A percentile compares a stretch with the other conserved stretches of the same genome.
These are phyloP conservation scores for Fusarium haematococcum DNA, from an alignment of 2,329 filamentous ascomycete species.

Conservation along the genomic window DNA sequence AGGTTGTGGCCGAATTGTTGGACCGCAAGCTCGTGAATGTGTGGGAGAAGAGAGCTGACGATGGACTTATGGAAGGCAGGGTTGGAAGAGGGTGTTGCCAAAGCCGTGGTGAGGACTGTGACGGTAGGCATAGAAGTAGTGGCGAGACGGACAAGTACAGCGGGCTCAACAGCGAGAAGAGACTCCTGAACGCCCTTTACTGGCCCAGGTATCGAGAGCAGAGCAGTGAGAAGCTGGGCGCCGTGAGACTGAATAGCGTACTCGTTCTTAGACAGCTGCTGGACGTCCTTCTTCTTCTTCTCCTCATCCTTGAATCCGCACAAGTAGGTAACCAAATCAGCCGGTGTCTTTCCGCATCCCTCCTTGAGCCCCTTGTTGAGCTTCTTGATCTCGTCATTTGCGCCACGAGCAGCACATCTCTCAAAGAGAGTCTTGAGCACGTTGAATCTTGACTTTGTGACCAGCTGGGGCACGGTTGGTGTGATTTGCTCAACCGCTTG, in stretches of 20 bases:
- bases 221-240: constrained; percentile 82
- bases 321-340: constrained; percentile 61
- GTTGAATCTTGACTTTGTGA: constrained; percentile 80
- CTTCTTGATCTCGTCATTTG: constrained; percentile 62
- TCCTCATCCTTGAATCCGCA: constrained; percentile 58
- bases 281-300: constrained; percentile 51
- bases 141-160: constrained; percentile 73
- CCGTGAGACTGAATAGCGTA: constrained; percentile 73
- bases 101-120: constrained; percentile 62
- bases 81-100: constrained; percentile 60
- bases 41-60: constrained; percentile 60
- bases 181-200: constrained; percentile 79
- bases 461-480: constrained; percentile 77
- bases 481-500: constrained; percentile 78
- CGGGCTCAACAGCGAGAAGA: constrained; percentile 69
- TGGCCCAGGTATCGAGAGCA: constrained; percentile 81
- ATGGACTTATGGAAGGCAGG: constrained; percentile 68
- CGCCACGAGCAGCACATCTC: constrained; percentile 77
- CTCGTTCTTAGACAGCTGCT: constrained; percentile 66
- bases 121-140: constrained; percentile 63
- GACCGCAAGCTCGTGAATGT: constrained; percentile 58
- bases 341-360: constrained; percentile 61
- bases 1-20: constrained; percentile 65
- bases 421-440: constrained; percentile 87
- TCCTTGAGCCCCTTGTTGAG: constrained; percentile 62